These are phyloP conservation scores for Drechmeria coniospora DNA, from an alignment of 2,329 filamentous ascomycete genomes.

Conservation along the genomic window DNA sequence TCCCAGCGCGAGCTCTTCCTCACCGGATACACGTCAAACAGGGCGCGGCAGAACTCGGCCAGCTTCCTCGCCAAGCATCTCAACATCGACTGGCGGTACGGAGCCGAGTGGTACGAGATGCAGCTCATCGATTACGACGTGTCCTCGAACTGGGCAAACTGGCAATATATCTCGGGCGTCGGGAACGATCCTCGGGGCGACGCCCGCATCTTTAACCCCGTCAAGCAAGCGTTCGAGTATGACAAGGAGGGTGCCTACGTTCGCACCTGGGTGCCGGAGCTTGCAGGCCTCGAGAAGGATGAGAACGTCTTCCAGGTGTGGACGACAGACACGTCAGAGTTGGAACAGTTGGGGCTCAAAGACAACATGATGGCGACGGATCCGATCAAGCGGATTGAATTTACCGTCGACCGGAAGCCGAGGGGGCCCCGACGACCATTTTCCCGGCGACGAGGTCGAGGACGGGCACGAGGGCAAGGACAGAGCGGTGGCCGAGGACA, in stretches of 20 bases:
- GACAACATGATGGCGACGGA: slow-evolving; percentile 50
- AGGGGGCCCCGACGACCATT: slow-evolving; percentile 9
- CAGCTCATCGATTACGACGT: slow-evolving; percentile 63
- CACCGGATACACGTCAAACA: slow-evolving; percentile 66
- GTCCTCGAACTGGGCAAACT: slow-evolving; percentile 65
- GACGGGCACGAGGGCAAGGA: slow-evolving; percentile 8
- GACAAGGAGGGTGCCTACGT: slow-evolving; percentile 56
- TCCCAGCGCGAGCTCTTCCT: slow-evolving; percentile 57
- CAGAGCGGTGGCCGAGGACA: slow-evolving; percentile 6
- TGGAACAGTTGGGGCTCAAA: slow-evolving; percentile 38
- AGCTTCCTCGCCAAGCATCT: slow-evolving; percentile 60
- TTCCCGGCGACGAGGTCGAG: slow-evolving; percentile 10
- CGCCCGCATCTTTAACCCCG: slow-evolving; percentile 62
- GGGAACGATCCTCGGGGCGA: slow-evolving; percentile 64
- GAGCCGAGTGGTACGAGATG: slow-evolving; percentile 71
- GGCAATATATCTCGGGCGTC: slow-evolving; percentile 69
- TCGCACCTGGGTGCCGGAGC: slow-evolving; percentile 56
- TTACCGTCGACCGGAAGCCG: slow-evolving; percentile 38
- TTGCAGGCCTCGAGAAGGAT: slow-evolving; percentile 35
- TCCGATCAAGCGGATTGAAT: slow-evolving; percentile 51
- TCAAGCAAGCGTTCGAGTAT: slow-evolving; percentile 69
- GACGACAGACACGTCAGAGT: slow-evolving; percentile 43
- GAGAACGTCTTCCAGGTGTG: slow-evolving; percentile 56
- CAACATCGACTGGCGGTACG: slow-evolving; percentile 63
- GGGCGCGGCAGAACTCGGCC: slow-evolving; percentile 62